Percentiles rank a stretch among this genome's conserved stretches.
Evolutionary conservation across 768 basidiomycete species (phyloP).

Genomic region (Mycena albidolilacea): DNA sequence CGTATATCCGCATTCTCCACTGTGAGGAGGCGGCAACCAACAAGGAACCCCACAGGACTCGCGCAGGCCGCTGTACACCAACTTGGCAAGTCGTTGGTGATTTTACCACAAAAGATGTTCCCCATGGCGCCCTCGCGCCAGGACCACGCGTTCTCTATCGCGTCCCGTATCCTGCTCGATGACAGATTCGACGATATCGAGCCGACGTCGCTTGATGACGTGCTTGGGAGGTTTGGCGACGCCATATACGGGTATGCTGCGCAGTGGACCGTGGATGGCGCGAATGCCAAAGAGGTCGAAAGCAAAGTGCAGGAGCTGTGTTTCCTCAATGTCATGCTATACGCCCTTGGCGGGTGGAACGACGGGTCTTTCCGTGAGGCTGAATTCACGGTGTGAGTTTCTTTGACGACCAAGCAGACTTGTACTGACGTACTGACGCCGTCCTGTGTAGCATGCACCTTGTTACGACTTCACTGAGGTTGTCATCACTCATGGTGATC

Average conservation of each 20-base stretch:
- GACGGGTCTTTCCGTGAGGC: conserved; percentile 56
- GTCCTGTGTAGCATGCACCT: conserved; percentile 67
- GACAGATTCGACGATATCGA: conserved; percentile 48
- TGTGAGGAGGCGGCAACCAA: neutral
- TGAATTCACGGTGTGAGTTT: conserved; percentile 44
- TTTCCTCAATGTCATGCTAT: conserved; percentile 71
- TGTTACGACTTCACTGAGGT: conserved; percentile 72
- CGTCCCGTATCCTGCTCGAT: conserved; percentile 70
- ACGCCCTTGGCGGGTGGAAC: conserved; percentile 68
- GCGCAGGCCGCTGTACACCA: conserved; percentile 11
- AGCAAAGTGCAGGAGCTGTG: conserved; percentile 74
- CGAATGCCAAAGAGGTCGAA: conserved; percentile 55
- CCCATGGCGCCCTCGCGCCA: neutral
- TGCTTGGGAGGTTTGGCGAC: conserved; percentile 54
- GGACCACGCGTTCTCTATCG: conserved; percentile 64
- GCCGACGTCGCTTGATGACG: conserved; percentile 47
- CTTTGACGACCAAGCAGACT: neutral
- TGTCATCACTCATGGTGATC: conserved; percentile 59
- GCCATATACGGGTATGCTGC: conserved; percentile 58
- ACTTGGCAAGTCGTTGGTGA: neutral
- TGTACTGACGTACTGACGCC: neutral
- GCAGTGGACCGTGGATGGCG: conserved; percentile 60
- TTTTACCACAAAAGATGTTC: conserved; percentile 27
- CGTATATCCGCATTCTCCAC: neutral
- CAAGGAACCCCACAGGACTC: neutral